Evolutionary conservation across 1,284 basidiomycete species (phyloP).

Genomic region (Cryptococcus sp.): DNA sequence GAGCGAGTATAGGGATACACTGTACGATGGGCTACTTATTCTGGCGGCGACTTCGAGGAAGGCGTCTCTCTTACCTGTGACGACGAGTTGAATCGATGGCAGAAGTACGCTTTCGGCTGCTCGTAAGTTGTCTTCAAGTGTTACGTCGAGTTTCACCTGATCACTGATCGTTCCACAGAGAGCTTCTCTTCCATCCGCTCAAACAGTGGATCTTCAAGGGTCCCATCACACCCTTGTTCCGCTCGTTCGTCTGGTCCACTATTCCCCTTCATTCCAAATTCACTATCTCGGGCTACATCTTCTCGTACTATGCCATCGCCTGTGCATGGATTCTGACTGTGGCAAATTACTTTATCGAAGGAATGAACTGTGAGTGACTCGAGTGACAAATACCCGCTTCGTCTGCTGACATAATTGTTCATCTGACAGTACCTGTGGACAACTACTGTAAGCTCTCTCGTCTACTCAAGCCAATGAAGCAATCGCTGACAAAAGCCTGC

Average conservation of each 20-base stretch:
- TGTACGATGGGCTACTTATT: constrained; percentile 82
- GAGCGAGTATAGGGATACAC: constrained; percentile 63
- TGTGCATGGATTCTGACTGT: constrained; percentile 65
- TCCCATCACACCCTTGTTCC: constrained; percentile 74
- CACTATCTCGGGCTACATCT: constrained; percentile 65
- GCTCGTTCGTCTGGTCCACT: constrained; percentile 71
- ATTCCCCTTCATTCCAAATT: constrained; percentile 82
- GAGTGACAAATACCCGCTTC: not conserved
- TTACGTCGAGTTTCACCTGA: constrained; percentile 7
- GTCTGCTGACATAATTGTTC: not conserved
- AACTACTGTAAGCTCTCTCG: constrained; percentile 58
- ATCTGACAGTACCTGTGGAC: constrained; percentile 58
- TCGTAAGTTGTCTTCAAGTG: constrained; percentile 39
- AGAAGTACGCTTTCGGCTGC: constrained; percentile 77
- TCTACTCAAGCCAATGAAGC: not conserved
- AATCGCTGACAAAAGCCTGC: constrained; percentile 1
- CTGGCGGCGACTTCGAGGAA: constrained; percentile 76
- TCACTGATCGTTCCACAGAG: constrained; percentile 52
- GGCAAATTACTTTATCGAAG: constrained; percentile 71
- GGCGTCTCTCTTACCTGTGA: constrained; percentile 70
- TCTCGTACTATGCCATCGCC: constrained; percentile 82
- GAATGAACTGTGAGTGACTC: constrained; percentile 54
- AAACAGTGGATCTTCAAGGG: constrained; percentile 70
- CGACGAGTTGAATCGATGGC: constrained; percentile 69
- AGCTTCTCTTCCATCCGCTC: constrained; percentile 75